Percentiles rank a stretch among this genome's conserved stretches.
Evolutionary conservation across 192 early-diverging fungal genomes (phyloP).

Genomic region (Coemansia sp.): DNA sequence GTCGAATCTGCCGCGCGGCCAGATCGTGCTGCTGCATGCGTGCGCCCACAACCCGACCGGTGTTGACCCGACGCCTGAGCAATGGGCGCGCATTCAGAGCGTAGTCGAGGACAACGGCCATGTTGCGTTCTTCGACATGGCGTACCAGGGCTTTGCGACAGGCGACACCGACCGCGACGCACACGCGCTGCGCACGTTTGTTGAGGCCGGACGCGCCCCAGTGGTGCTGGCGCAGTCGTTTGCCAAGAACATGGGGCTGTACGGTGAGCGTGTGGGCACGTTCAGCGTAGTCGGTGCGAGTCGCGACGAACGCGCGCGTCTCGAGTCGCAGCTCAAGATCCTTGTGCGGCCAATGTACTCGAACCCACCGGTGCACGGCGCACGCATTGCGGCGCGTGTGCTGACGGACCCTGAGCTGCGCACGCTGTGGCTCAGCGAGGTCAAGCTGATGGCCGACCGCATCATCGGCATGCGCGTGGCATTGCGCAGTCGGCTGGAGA

Average conservation of each 20-base stretch:
- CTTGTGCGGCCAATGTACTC: slow-evolving; percentile 97
- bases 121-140: slow-evolving; percentile 98
- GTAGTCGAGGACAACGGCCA: slow-evolving; percentile 77
- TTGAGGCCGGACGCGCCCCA: slow-evolving; percentile 66
- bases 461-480: slow-evolving; percentile 89
- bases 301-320: slow-evolving; percentile 70
- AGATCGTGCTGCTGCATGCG: slow-evolving; percentile 91
- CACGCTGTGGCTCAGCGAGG: slow-evolving; percentile 85
- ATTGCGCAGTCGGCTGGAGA: slow-evolving; percentile 76
- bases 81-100: slow-evolving; percentile 88
- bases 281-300: slow-evolving; percentile 79
- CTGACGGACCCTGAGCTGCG: slow-evolving; percentile 72
- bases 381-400: slow-evolving; percentile 88
- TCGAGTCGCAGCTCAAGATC: slow-evolving; percentile 93
- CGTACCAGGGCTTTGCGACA: slow-evolving; percentile 99
- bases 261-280: slow-evolving; percentile 94
- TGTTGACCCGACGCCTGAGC: slow-evolving; percentile 89
- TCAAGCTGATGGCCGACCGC: slow-evolving; percentile 95
- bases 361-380: slow-evolving; percentile 96
- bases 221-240: slow-evolving; percentile 91
- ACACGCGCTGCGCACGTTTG: slow-evolving; percentile 91
- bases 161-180: slow-evolving; percentile 88
- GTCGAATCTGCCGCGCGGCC: slow-evolving; percentile 79
- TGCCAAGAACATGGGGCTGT: slow-evolving; percentile 99
- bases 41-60: slow-evolving; percentile 99